Percentiles rank a stretch among this genome's conserved stretches.
Conservation (phyloP, 192 early-diverging fungal genomes). For the Geosiphon pyriformis region DNA sequence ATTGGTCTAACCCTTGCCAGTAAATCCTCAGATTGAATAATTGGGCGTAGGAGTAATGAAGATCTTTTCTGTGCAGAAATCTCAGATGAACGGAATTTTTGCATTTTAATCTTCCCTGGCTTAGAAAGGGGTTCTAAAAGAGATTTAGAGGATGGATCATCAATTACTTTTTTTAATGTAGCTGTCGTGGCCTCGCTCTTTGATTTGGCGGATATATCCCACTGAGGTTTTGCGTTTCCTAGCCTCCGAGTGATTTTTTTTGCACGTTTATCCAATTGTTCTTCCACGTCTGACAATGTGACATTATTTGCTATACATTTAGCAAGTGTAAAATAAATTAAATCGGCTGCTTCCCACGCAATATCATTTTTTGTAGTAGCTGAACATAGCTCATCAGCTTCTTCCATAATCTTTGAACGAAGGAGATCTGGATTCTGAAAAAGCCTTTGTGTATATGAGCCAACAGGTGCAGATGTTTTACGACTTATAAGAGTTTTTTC, state of each 20-base stretch:
- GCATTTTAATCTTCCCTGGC: conserved; percentile 65
- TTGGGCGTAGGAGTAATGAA: conserved; percentile 80
- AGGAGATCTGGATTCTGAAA: conserved; percentile 80
- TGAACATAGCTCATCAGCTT: conserved; percentile 87
- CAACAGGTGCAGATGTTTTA: conserved; percentile 67
- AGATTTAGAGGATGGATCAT: conserved; percentile 23
- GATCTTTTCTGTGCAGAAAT: conserved; percentile 46
- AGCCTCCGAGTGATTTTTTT: conserved; percentile 81
- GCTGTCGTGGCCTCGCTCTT: conserved; percentile 9
- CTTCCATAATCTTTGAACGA: conserved; percentile 91
- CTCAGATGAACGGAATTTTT: conserved; percentile 49
- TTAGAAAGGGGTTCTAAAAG: conserved; percentile 33
- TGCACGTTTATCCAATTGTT: conserved; percentile 75
- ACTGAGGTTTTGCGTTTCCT: conserved; percentile 92
- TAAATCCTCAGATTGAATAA: conserved; percentile 88
- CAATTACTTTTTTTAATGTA: conserved; percentile 23
- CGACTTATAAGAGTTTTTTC: conserved; percentile 63
- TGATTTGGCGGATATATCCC: conserved; percentile 33
- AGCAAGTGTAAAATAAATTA: conserved; percentile 91
- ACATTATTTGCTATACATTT: conserved; percentile 83
- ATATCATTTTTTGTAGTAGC: conserved; percentile 71
- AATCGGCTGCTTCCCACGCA: conserved; percentile 93
- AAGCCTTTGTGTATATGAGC: conserved; percentile 88
- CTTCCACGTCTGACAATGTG: conserved; percentile 77
- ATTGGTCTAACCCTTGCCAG: conserved; percentile 85